Evolutionary conservation across 1,284 basidiomycete genomes (phyloP), one percentile per base, ranked within the genome.

Genomic region (Garcileccinum viscosum): DNA sequence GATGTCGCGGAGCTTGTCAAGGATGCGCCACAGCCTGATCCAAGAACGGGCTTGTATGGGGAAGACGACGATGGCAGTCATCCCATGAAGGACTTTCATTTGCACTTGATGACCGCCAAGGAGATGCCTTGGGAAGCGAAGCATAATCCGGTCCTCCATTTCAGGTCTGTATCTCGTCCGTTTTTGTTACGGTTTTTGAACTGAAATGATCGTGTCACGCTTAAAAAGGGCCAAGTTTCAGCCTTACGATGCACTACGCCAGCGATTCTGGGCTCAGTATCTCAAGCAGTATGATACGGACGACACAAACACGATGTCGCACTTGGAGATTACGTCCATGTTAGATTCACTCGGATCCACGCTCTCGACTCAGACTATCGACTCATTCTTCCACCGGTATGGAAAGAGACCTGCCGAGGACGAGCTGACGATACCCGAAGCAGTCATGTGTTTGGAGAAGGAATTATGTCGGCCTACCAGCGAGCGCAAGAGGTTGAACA

Each of bases 291-390:
- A 98, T 80, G 97, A 99, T 76, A 88, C 92, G 0, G 96, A 97
- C 80, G 95, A 97, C 71, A 93, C 90, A 1, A 84, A 85, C n/a
- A 82, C 87, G 1, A 83, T 97, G 50, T 97, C 95, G 0, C 90
- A 92, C 70, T 84, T 97, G 65, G 97, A 99, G 81, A 85, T 99
- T 32, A 93, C 93, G 0, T 93, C 94, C n/a, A 97, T 99, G 95
- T 91, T 99, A 64, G 96, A 98, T 82, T 98, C 96, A 7, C 90
- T 99, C 37, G 96, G 97, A 5, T 97, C 96, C 3, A 99, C 97
- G 0, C 88, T 99, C 47, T 94, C 94, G 5, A 82, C 81, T 1
- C 85, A 90, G 63, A 99, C 97, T 1, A 84, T 97, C 71, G 87
- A 93, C 73, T 86, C 87, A 9, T 97, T 96, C 87, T 99, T 93